Evolutionary conservation across 805 yeast species (phyloP).

Genomic region (Peterozyma toletana): DNA sequence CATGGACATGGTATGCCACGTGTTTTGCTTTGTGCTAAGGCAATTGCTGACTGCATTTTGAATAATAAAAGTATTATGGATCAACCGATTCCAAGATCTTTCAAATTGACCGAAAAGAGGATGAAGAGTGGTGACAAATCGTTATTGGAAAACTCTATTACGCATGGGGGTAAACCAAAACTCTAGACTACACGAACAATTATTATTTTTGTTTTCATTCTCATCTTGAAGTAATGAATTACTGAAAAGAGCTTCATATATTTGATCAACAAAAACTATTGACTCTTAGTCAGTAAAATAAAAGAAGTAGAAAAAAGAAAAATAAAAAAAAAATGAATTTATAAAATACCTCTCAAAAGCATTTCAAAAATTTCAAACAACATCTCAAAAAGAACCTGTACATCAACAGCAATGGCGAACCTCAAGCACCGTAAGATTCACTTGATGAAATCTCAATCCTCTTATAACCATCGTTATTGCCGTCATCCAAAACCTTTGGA

Average conservation of each 20-base stretch:
- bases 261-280: no score
- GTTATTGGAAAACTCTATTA: slow-evolving; percentile 7
- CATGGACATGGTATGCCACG: slow-evolving; percentile 49
- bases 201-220: no score
- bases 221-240: no score
- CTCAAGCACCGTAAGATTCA: slow-evolving; percentile 1
- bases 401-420: no score
- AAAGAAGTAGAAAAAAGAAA: no score
- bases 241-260: no score
- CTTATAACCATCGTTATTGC: slow-evolving; percentile 11
- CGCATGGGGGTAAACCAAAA: background rate
- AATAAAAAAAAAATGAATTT: no score
- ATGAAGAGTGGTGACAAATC: slow-evolving; percentile 10
- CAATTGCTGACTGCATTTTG: slow-evolving; percentile 22
- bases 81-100: slow-evolving; percentile 13
- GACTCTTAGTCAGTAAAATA: no score
- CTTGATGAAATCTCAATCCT: slow-evolving; percentile 15
- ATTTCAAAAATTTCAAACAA: no score
- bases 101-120: slow-evolving; percentile 15
- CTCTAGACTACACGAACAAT: no score
- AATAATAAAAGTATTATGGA: slow-evolving; percentile 1
- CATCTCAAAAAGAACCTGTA: no score
- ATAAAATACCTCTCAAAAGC: no score
- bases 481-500: slow-evolving; percentile 26
- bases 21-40: slow-evolving; percentile 31